Evolutionary conservation across 768 basidiomycete genomes (phyloP), one percentile per base, ranked within the genome.

Genomic region (Amanita thiersii): DNA sequence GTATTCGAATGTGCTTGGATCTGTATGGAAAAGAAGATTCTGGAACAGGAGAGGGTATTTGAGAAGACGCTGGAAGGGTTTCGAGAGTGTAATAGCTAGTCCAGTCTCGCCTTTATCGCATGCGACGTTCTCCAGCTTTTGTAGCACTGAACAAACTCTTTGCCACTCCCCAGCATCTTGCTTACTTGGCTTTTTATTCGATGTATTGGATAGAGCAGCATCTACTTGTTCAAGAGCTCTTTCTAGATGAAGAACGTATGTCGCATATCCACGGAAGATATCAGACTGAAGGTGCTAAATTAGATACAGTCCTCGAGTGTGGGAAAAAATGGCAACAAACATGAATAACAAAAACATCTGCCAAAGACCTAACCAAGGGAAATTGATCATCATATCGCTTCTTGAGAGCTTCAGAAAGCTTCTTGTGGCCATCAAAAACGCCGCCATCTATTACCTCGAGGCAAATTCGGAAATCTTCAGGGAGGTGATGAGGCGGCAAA

Each of bases 31-130:
- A 41, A 98, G 77, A 11, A 97, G 73, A 59, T 96, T 97, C 63
- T 99, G 96, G 66, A 98, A 97, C 35, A 99, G 76, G 24, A 99
- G 73, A 3, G 96, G 96, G 60, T 98, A 96, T 60, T 98, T 98
- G 56, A 96, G 77, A 24, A 99, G 69, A 30, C 94, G 79, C 56
- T 98, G 94, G 66, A 99, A 96, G 2, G 96, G 94, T 58, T 98
- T 98, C 14, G 90, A 93, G 7, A 98, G 70, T 0, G 89, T 89
- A 57, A 99, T 99, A 25, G 90, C 86, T 42, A 99, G 71, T 2
- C 92, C 91, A 1, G 89, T 92, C 65, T 97, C 94, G 44, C 91
- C 93, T 55, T 85, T 85, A 43, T 88, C 86, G 34, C 70, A 70
- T 1, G 94, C 89, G 18, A 64, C 63, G 50, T 82, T 77, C 60